Base-by-base conservation (phyloP, 208 protist species). In the Porcisia deanei region DNA sequence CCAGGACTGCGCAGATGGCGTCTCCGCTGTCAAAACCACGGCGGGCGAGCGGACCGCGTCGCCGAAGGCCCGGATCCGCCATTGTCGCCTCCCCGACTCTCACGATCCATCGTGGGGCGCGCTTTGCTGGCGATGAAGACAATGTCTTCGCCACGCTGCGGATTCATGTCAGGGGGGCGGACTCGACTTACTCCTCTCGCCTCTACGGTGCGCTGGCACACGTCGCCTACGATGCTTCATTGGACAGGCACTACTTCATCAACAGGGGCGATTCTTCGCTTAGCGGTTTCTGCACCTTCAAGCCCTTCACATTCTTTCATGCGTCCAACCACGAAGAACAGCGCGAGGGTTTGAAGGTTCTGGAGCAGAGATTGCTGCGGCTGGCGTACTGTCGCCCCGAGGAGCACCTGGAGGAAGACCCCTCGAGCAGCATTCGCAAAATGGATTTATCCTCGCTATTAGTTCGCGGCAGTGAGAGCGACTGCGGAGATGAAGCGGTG, bases 341-440 rank as follows among this genome's bases (percentile, higher is more conserved):
- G 71, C 55, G 75, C 9, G 71, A 85, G 49, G 59, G 81, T 5
- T 66, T 90, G 55, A 84, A 80, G 30, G 79, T 84, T 43, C 52
- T 72, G 43, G 86, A 90, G 76, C 25, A 80, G 54, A 58, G 57
- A 9, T 41, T 79, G 58, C 55, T 85, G 53, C 72, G 76, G 20
- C 82, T 87, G 37, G 75, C 63, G 4, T 85, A 80, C 72, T 89
- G 82, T 49, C 16, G 60, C 3, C 78, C 73, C 1, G 78, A 82
- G 64, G 20, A 77, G 12, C 10, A 3, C 10, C 6, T 34, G 2
- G 73, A 74, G 45, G 12, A 1, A 25, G 79, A 84, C 57, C 39
- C 54, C 0, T 37, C 37, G 47, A n/a, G 45, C 5, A n/a, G 14
- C 20, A 14, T 20, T 18, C 16, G 25, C 41, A 0, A 53, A 3